Evolutionary conservation across 202 grass and related monocot species (phyloP), one percentile per base, ranked within the genome.

Genomic region (Dendrocalamus latiflorus): DNA sequence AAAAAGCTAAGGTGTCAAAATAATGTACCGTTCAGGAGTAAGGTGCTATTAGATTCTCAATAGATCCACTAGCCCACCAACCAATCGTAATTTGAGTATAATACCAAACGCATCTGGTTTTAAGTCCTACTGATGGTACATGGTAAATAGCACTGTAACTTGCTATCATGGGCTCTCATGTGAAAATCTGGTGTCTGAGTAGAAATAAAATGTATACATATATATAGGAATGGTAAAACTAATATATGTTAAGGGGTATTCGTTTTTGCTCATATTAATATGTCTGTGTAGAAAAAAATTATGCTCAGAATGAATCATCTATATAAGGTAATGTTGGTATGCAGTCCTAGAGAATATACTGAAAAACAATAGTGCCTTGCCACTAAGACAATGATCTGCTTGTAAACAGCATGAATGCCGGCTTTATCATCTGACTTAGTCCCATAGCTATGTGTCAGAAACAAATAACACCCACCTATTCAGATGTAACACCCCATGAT

Each of bases 161-260:
- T n/a, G n/a, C n/a, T n/a, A n/a, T n/a, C n/a, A n/a, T n/a, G n/a
- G n/a, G n/a, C n/a, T n/a, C n/a, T n/a, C n/a, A n/a, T n/a, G n/a
- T n/a, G n/a, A 74, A 38, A 58, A 81, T 38, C 20, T 47, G 37
- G 39, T 20, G 13, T 49, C 41, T 49, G 25, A 4, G 21, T 43
- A 70, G 24, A 58, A 72, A 79, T 55, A 56, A 68, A 69, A 80
- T 68, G 49, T n/a, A n/a, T n/a, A n/a, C 1, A 13, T 68, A 39
- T 70, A 6, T 26, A 24, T 47, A 13, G 26, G 26, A 64, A 81
- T 41, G 16, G 7, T 45, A 58, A 16, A 59, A 81, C 51, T 62
- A 56, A 44, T 38, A 77, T 18, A 77, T 77, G 74, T 62, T 33
- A 39, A 28, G 16, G 13, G 2, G 21, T 22, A 75, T 43, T 42